Evolutionary conservation across 1,139 yeast species (phyloP).

Genomic region (Candida tunisiensis): DNA sequence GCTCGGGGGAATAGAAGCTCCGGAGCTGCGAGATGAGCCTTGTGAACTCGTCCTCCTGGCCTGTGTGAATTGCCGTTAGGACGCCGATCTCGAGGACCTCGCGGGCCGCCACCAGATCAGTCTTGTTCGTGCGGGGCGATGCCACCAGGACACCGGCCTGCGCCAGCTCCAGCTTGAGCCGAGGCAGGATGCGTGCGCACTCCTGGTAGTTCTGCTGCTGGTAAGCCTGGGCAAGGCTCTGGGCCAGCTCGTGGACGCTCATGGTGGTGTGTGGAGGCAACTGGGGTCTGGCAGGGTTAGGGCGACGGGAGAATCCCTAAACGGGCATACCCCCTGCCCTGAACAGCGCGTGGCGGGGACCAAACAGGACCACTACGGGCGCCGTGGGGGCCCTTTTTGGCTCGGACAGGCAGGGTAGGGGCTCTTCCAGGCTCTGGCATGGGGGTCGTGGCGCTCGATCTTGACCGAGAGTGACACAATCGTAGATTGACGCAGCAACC

Average conservation of each 20-base stretch:
- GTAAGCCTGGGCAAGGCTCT: conserved; percentile 48
- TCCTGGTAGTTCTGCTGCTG: conserved; percentile 41
- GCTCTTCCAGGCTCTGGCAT: too few species aligned
- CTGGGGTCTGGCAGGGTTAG: too few species aligned
- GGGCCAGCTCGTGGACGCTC: conserved; percentile 29
- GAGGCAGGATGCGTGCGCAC: conserved; percentile 46
- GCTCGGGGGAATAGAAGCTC: conserved; percentile 44
- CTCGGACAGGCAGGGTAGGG: too few species aligned
- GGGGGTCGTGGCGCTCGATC: too few species aligned
- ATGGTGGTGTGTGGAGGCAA: too few species aligned
- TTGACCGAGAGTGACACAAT: too few species aligned
- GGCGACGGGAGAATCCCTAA: too few species aligned
- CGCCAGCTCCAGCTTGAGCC: conserved; percentile 64
- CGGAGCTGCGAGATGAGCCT: conserved; percentile 61
- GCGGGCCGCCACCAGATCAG: conserved; percentile 65
- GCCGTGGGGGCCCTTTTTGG: too few species aligned
- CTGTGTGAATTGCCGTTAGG: conserved; percentile 47
- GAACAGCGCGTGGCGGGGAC: too few species aligned
- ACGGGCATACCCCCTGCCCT: too few species aligned
- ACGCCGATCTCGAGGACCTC: conserved; percentile 82
- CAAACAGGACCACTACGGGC: too few species aligned
- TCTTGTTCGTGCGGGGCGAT: conserved; percentile 25
- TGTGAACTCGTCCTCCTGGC: conserved; percentile 49
- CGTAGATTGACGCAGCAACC: too few species aligned
- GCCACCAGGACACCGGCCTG: conserved; percentile 69